A percentile compares a stretch with the other conserved stretches of the same genome.
These are phyloP conservation scores for Clarireedia paspali DNA, from an alignment of 2,329 filamentous ascomycete genomes.

Conservation along the genomic window DNA sequence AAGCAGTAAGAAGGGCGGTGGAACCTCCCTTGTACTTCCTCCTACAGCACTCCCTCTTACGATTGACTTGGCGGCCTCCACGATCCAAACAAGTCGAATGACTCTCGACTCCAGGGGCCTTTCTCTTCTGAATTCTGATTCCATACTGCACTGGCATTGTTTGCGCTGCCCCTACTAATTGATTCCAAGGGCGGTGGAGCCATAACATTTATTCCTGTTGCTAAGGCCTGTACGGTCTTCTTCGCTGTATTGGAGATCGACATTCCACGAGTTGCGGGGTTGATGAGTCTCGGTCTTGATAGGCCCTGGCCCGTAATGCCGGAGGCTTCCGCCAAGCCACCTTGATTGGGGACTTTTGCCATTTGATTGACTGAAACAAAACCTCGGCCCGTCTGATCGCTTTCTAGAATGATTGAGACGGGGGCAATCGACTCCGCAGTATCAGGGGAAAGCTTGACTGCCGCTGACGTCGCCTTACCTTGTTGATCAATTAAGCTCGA, in stretches of 20 bases:
- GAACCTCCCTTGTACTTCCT: too few species aligned
- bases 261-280: conserved; percentile 24
- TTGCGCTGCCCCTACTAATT: not conserved
- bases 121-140: not conserved
- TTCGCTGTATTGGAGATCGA: conserved; percentile 19
- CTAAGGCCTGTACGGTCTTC: conserved; percentile 14
- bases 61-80: conserved; percentile 18
- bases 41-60: too few species aligned
- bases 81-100: conserved; percentile 30
- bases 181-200: conserved; percentile 4
- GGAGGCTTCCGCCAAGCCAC: not conserved
- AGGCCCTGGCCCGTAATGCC: not conserved
- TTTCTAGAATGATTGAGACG: not conserved
- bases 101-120: conserved; percentile 31
- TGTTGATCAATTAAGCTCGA: not conserved
- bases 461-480: not conserved
- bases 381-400: not conserved
- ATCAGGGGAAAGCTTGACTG: conserved; percentile 5
- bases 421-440: not conserved
- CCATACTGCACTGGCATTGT: not conserved
- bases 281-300: conserved; percentile 17
- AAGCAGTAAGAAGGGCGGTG: too few species aligned
- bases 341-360: not conserved
- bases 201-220: conserved; percentile 10
- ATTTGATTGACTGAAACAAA: conserved; percentile 7